phyloP scores from a whole-genome alignment of 139 green algal genomes.

The Picochlorum costavermella region DNA sequence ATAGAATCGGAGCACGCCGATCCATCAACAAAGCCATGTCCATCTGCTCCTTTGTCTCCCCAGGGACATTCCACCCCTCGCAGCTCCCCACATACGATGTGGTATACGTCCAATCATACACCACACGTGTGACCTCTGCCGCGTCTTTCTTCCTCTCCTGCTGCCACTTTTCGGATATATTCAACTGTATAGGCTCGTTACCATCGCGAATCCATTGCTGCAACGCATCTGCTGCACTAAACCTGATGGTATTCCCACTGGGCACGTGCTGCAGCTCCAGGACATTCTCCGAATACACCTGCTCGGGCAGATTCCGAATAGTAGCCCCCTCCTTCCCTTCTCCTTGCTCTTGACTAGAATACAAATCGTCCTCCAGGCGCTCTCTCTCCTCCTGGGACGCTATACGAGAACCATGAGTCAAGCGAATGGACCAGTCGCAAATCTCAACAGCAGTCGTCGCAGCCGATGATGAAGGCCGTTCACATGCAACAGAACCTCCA shows the following conservation, averaged over 20 bases:
- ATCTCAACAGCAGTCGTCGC: too few relatives aligned
- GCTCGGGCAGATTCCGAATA: conserved; percentile 50
- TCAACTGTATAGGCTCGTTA: conserved; percentile 46
- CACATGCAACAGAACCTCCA: too few relatives aligned
- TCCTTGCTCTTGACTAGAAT: too few relatives aligned
- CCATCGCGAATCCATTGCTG: conserved; percentile 48
- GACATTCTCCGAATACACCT: conserved; percentile 58
- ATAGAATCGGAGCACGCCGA: conserved; percentile 84
- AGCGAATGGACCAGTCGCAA: too few relatives aligned
- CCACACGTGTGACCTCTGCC: conserved; percentile 40
- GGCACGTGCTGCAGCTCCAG: conserved; percentile 55
- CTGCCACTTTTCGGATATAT: conserved; percentile 48
- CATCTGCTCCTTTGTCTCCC: conserved; percentile 34
- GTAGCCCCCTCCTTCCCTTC: too few relatives aligned
- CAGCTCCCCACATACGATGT: conserved; percentile 58
- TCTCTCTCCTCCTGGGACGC: too few relatives aligned
- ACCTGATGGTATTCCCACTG: conserved; percentile 45
- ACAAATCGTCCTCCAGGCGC: too few relatives aligned
- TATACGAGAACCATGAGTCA: too few relatives aligned
- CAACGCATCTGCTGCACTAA: conserved; percentile 67
- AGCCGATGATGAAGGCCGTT: too few relatives aligned
- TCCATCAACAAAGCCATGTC: conserved; percentile 66
- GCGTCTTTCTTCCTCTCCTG: conserved; percentile 49
- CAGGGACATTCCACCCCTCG: conserved; percentile 19
- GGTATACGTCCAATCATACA: conserved; percentile 91